Conservation (phyloP, 2,329 filamentous ascomycete species). For the Keithomyces neogunnii region DNA sequence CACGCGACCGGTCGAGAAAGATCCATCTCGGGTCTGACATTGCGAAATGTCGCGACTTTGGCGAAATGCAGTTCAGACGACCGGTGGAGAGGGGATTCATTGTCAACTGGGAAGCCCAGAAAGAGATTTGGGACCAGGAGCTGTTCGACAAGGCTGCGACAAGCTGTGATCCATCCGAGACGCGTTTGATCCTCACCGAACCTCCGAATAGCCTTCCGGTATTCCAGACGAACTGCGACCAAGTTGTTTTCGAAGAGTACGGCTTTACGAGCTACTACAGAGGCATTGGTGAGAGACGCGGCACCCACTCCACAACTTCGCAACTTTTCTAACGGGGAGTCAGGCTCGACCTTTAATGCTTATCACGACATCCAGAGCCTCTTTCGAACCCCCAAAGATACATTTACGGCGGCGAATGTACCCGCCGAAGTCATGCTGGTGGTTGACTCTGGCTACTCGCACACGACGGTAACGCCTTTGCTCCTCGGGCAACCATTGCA, state of each 20-base stretch:
- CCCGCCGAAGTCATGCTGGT: conserved; percentile 79
- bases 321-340: not conserved
- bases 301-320: not conserved
- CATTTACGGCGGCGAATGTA: conserved; percentile 28
- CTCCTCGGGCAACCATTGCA: conserved; percentile 76
- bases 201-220: conserved; percentile 74
- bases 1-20: conserved; percentile 69
- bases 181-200: conserved; percentile 78
- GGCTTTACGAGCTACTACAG: conserved; percentile 83
- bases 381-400: conserved; percentile 51
- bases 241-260: conserved; percentile 97
- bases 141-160: conserved; percentile 64
- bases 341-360: conserved; percentile 68
- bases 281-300: conserved; percentile 47
- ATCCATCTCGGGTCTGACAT: conserved; percentile 76
- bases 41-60: conserved; percentile 74
- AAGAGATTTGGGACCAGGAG: conserved; percentile 89
- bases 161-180: conserved; percentile 68
- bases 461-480: conserved; percentile 83
- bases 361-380: conserved; percentile 70
- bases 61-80: conserved; percentile 76
- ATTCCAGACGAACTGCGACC: conserved; percentile 83
- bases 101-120: conserved; percentile 94
- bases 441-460: conserved; percentile 86
- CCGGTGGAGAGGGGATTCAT: conserved; percentile 93